A percentile compares a stretch with the other conserved stretches of the same genome.
Evolutionary conservation across 495 filamentous ascomycete genomes (phyloP).

Genomic region (Neurospora sp.): DNA sequence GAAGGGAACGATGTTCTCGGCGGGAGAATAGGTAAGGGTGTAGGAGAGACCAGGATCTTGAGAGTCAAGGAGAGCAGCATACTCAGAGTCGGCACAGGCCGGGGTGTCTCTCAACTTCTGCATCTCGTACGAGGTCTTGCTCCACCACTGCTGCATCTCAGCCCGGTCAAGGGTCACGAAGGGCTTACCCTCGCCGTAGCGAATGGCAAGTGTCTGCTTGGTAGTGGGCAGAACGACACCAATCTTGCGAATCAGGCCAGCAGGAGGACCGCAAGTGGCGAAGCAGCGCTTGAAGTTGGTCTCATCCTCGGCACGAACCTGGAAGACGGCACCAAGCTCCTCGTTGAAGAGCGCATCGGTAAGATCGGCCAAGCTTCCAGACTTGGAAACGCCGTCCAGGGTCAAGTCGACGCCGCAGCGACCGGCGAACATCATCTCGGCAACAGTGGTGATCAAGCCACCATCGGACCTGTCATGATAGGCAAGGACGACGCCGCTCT

Average conservation of each 20-base stretch:
- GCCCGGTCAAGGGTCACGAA: slow-evolving; percentile 60
- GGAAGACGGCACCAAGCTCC: slow-evolving; percentile 95
- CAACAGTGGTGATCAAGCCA: slow-evolving; percentile 82
- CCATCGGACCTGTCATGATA: slow-evolving; percentile 95
- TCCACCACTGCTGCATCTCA: slow-evolving; percentile 81
- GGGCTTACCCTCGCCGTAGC: slow-evolving; percentile 46
- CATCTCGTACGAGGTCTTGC: slow-evolving; percentile 80
- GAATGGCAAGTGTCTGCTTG: slow-evolving; percentile 75
- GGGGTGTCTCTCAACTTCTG: slow-evolving; percentile 87
- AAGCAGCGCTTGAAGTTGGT: slow-evolving; percentile 82
- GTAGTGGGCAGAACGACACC: slow-evolving; percentile 55
- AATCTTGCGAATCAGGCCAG: slow-evolving; percentile 70
- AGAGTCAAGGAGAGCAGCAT: slow-evolving; percentile 63
- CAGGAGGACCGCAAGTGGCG: slow-evolving; percentile 80
- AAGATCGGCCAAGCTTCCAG: slow-evolving; percentile 49
- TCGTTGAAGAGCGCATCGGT: slow-evolving; percentile 84
- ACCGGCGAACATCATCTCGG: slow-evolving; percentile 97
- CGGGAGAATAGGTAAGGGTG: slow-evolving; percentile 72
- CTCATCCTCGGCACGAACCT: slow-evolving; percentile 76
- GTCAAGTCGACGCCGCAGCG: slow-evolving; percentile 81
- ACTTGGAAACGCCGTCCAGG: slow-evolving; percentile 58
- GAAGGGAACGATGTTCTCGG: slow-evolving; percentile 64
- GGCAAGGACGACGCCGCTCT: slow-evolving; percentile 78
- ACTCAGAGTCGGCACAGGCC: slow-evolving; percentile 78
- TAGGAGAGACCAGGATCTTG: slow-evolving; percentile 76